These are phyloP conservation scores for Xylaria curta DNA, from an alignment of 495 filamentous ascomycete genomes.

Conservation along the genomic window DNA sequence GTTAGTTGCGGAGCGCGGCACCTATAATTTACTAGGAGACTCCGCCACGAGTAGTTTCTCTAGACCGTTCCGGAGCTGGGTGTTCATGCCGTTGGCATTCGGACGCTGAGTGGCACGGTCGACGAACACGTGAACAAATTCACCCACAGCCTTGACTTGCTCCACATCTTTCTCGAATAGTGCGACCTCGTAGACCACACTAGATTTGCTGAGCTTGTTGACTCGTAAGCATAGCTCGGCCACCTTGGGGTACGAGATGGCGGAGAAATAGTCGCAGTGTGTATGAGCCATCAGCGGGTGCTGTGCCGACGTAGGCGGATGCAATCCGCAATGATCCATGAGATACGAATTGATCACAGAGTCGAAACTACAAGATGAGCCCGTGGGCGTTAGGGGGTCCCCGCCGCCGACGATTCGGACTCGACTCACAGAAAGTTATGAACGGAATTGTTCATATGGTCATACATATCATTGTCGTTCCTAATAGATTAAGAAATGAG, in stretches of 20 bases:
- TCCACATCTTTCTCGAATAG: constrained; percentile 80
- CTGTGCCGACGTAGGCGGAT: constrained; percentile 70
- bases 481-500: constrained; percentile 47
- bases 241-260: constrained; percentile 81
- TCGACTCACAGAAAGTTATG: constrained; percentile 72
- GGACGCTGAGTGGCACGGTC: constrained; percentile 74
- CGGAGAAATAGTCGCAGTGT: constrained; percentile 82
- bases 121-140: constrained; percentile 89
- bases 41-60: constrained; percentile 42
- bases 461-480: constrained; percentile 97
- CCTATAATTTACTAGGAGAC: constrained; percentile 35
- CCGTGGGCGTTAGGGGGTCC: not conserved
- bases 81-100: constrained; percentile 63
- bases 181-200: constrained; percentile 91
- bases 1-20: not conserved
- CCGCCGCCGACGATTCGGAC: not conserved
- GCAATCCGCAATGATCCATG: constrained; percentile 76
- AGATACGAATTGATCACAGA: constrained; percentile 91
- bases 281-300: constrained; percentile 85
- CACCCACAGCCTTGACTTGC: constrained; percentile 83
- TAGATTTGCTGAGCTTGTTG: constrained; percentile 81
- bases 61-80: constrained; percentile 59
- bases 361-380: constrained; percentile 61
- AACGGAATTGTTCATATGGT: constrained; percentile 82
- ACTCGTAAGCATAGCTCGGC: constrained; percentile 84